Percentiles rank a stretch among this genome's conserved stretches.
These are phyloP conservation scores for Ascochyta fabae DNA, from an alignment of 2,329 filamentous ascomycete genomes.

Conservation along the genomic window DNA sequence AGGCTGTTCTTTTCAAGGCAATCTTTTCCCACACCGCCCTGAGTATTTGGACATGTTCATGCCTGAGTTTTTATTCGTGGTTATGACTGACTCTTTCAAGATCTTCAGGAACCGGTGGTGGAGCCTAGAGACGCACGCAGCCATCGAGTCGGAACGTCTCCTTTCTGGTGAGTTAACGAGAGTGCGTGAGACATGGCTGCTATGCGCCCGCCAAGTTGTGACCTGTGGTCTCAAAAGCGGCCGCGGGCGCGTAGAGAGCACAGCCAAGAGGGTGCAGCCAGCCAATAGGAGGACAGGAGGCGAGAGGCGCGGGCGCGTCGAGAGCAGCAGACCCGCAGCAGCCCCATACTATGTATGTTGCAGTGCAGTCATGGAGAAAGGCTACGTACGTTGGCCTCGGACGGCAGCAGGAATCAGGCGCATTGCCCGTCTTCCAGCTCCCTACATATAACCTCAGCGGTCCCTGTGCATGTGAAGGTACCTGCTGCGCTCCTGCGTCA, in stretches of 20 bases:
- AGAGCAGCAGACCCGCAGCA: conserved; percentile 15
- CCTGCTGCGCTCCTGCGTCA: conserved; percentile 7
- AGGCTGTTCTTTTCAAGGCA: not conserved
- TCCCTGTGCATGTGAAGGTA: conserved; percentile 11
- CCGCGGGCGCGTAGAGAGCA: conserved; percentile 39
- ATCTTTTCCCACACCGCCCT: too few species aligned
- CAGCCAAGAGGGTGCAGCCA: not conserved
- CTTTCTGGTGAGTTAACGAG: conserved; percentile 6
- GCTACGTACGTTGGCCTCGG: conserved; percentile 30
- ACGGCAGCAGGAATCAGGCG: conserved; percentile 16
- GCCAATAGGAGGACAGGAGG: conserved; percentile 39
- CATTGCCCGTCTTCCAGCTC: conserved; percentile 14
- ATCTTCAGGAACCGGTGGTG: conserved; percentile 9
- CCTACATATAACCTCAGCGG: conserved; percentile 16
- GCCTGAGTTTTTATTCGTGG: too few species aligned
- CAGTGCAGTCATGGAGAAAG: conserved; percentile 21
- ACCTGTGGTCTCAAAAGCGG: conserved; percentile 36
- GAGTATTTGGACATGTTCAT: not conserved
- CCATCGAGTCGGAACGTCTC: conserved; percentile 18
- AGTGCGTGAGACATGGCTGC: conserved; percentile 15
- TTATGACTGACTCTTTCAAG: not conserved
- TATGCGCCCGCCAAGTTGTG: conserved; percentile 45
- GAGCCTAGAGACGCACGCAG: conserved; percentile 2
- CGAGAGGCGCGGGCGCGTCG: conserved; percentile 20
- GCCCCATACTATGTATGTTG: conserved; percentile 21